Evolutionary conservation across 495 filamentous ascomycete species (phyloP), one percentile per base, ranked within the genome.

Genomic region (Daldinia caldariorum): DNA sequence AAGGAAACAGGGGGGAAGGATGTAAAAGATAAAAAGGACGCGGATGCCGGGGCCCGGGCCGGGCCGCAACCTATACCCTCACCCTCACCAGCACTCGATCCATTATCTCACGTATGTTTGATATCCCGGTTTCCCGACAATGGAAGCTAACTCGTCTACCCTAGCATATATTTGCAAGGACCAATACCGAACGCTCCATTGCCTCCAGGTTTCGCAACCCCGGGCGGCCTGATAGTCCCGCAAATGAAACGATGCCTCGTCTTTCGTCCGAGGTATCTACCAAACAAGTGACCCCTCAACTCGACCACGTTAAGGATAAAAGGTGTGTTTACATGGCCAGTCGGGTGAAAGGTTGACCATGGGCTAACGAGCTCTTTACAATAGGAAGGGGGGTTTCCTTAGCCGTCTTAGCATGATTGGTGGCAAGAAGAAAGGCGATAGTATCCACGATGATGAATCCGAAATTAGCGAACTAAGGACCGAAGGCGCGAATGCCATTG

Each of bases 341-440:
- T 37, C 41, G n/a, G 38, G 49, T 26, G 55, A 55, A 74, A 61
- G 64, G 18, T 22, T 67, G 56, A 26, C 38, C 43, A 34, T 32
- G 61, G 64, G 66, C 74, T 81, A 70, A 81, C 71, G 4, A 8
- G 14, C 9, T 35, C 31, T 32, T 47, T 43, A 34, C 32, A 38
- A 64, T 66, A 97, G 89, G 81, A 97, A 94, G 80, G 91, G 91
- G 6, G 89, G 91, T 13, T 97, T 99, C 75, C 86, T 99, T 49
- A 97, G 94, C 80, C 89, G 93, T 43, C 77, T 88, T 31, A 82
- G 79, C 69, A 91, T 98, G 69, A 94, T 94, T 69, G 88, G 90
- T 20, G 84, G 85, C 57, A 94, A 91, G 80, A 94, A 91, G 78
- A 91, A 89, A 73, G 83, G 85, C 49, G 69, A 79, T 12, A 80